Conservation (phyloP, 192 early-diverging fungal species). For the Thamnidium elegans region DNA sequence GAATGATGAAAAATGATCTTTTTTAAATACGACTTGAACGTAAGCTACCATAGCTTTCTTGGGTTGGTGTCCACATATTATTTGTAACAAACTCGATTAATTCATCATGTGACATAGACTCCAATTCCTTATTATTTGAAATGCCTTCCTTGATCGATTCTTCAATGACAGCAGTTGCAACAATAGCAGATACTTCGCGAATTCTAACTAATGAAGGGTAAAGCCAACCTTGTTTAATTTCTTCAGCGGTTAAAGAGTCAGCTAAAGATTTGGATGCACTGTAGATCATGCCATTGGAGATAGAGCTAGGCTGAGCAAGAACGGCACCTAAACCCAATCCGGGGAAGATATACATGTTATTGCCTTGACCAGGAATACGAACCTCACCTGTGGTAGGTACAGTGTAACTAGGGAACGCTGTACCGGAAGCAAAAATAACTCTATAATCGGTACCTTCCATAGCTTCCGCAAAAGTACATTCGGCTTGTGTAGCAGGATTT, state of each 20-base stretch:
- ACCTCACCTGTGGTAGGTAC: conserved; percentile 59
- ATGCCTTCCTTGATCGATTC: conserved; percentile 30
- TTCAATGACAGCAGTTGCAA: conserved; percentile 78
- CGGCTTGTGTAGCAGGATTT: conserved; percentile 85
- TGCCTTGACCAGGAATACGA: conserved; percentile 80
- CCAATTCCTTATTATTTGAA: background rate
- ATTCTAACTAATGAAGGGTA: conserved; percentile 90
- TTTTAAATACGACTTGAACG: too few species aligned
- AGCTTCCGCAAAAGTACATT: conserved; percentile 93
- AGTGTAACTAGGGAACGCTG: conserved; percentile 86
- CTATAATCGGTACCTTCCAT: conserved; percentile 82
- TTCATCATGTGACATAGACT: conserved; percentile 3
- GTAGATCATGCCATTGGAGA: conserved; percentile 87
- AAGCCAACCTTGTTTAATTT: conserved; percentile 66
- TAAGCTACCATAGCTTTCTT: background rate
- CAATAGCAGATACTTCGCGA: conserved; percentile 74
- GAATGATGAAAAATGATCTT: too few species aligned
- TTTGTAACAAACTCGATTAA: conserved; percentile 7
- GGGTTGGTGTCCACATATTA: conserved; percentile 13
- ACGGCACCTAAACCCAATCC: conserved; percentile 89
- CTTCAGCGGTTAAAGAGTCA: conserved; percentile 69
- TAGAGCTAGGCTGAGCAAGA: conserved; percentile 63
- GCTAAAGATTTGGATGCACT: conserved; percentile 76
- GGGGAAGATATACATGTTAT: conserved; percentile 98
- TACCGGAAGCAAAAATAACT: conserved; percentile 95